phyloP scores from a whole-genome alignment of 345 rosid genomes.

The Capsella bursapastoris region DNA sequence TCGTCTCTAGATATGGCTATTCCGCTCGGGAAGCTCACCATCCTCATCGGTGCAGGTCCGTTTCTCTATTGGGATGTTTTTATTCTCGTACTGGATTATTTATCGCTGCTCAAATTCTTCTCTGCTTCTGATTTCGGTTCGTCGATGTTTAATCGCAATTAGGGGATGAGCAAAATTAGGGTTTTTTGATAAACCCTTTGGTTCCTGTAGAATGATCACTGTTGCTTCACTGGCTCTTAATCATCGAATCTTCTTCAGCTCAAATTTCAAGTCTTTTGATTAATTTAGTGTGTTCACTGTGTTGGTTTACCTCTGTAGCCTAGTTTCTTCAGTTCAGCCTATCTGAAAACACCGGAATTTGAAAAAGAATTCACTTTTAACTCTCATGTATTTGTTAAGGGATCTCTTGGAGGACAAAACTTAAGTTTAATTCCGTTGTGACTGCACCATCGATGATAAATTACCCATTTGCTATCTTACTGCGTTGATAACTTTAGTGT shows the following conservation, averaged over 20 bases:
- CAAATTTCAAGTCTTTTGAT: constrained; percentile 5
- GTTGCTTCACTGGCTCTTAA: neutral
- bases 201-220: constrained; percentile 24
- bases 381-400: neutral
- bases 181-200: constrained; percentile 43
- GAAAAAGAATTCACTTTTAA: neutral
- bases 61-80: neutral
- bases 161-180: constrained; percentile 37
- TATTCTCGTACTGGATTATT: neutral
- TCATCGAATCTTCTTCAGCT: neutral
- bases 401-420: neutral
- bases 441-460: neutral
- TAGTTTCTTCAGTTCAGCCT: neutral
- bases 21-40: constrained; percentile 47
- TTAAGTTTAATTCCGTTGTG: constrained; percentile 5
- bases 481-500: neutral
- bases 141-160: constrained; percentile 16
- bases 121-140: neutral
- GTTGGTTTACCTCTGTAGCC: neutral
- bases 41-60: constrained; percentile 52
- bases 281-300: neutral
- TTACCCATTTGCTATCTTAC: neutral
- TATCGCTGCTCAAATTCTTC: neutral
- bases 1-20: constrained; percentile 42
- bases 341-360: neutral